phyloP scores from a whole-genome alignment of 495 filamentous ascomycete genomes.

The Hyphodiscus hymeniophilus region DNA sequence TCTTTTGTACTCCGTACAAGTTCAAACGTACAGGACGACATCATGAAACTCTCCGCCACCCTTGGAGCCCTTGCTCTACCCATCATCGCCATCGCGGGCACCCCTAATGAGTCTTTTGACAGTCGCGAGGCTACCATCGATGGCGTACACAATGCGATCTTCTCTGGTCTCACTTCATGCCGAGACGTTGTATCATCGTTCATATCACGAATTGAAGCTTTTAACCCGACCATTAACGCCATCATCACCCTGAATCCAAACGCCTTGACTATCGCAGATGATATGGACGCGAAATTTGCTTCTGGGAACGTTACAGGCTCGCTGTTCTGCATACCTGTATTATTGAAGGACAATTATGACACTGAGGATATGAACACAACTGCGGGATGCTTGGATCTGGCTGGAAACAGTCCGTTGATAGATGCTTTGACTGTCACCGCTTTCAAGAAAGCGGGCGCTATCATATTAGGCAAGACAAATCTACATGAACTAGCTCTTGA shows the following conservation, averaged over 20 bases:
- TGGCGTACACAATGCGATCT: constrained; percentile 43
- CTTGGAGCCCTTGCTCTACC: not conserved
- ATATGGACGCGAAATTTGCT: constrained; percentile 35
- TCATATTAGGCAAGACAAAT: constrained; percentile 61
- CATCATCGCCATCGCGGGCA: not conserved
- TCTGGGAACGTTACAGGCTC: constrained; percentile 36
- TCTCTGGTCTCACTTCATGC: constrained; percentile 39
- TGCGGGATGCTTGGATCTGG: constrained; percentile 40
- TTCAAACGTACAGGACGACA: too few relatives aligned
- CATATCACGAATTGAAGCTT: constrained; percentile 42
- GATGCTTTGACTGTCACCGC: constrained; percentile 41
- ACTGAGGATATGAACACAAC: constrained; percentile 46
- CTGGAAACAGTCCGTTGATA: constrained; percentile 37
- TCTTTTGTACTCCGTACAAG: too few relatives aligned
- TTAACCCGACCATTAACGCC: constrained; percentile 49
- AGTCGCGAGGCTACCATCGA: constrained; percentile 47
- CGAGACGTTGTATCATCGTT: constrained; percentile 44
- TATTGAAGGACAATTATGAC: constrained; percentile 59
- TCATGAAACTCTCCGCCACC: not conserved
- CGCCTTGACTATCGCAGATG: constrained; percentile 38
- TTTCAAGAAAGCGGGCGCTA: constrained; percentile 44
- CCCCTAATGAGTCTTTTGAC: constrained; percentile 30
- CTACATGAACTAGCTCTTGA: constrained; percentile 56
- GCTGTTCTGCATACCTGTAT: constrained; percentile 49
- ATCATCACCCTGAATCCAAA: constrained; percentile 45